These are phyloP conservation scores for Coemansia sp. DNA, from an alignment of 192 early-diverging fungal species.

Conservation along the genomic window DNA sequence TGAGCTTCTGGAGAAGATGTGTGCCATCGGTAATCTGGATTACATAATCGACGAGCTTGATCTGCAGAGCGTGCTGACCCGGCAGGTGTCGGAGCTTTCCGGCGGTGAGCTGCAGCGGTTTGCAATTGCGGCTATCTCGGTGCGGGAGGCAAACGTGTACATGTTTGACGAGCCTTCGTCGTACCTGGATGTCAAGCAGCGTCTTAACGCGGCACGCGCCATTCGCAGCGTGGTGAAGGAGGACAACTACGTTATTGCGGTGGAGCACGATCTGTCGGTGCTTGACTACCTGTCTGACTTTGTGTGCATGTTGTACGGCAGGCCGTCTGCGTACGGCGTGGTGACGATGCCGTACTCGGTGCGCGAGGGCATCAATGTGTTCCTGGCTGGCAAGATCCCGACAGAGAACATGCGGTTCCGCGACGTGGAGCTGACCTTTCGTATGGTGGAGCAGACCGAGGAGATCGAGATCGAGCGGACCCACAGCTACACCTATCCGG, in stretches of 20 bases:
- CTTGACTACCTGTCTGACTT: constrained; percentile 98
- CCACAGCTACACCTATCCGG: constrained; percentile 82
- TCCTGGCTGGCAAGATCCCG: constrained; percentile 94
- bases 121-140: constrained; percentile 84
- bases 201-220: constrained; percentile 92
- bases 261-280: constrained; percentile 98
- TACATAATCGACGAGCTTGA: constrained; percentile 76
- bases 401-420: constrained; percentile 99
- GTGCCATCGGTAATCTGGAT: constrained; percentile 71
- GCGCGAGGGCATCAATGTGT: constrained; percentile 98
- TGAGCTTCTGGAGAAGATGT: constrained; percentile 69
- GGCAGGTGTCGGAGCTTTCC: constrained; percentile 82
- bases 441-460: constrained; percentile 86
- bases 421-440: constrained; percentile 92
- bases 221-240: constrained; percentile 81
- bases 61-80: constrained; percentile 77
- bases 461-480: constrained; percentile 68
- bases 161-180: constrained; percentile 99
- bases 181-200: constrained; percentile 98
- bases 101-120: constrained; percentile 99
- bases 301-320: constrained; percentile 97
- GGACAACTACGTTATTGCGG: constrained; percentile 87
- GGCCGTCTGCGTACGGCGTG: constrained; percentile 94
- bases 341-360: constrained; percentile 97
- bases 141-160: constrained; percentile 90